Evolutionary conservation across 805 yeast species (phyloP), one percentile per base, ranked within the genome.

Genomic region (Yarrowia sp.): DNA sequence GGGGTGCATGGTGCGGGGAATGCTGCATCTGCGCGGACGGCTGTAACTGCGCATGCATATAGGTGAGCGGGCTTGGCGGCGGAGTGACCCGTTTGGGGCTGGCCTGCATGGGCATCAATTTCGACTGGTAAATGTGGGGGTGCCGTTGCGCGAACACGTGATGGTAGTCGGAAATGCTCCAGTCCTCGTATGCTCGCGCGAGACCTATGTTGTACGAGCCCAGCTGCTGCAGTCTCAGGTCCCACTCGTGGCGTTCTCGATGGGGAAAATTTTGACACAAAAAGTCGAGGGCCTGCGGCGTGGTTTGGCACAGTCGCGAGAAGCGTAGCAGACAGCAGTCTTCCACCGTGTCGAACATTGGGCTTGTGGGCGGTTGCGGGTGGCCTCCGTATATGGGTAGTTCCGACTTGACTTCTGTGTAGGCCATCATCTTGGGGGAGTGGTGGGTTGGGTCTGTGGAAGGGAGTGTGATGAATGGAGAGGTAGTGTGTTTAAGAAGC

Each of bases 41-140:
- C 38, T 30, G 54, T 28, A 51, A 41, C n/a, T 33, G 59, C 4
- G 59, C 43, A 26, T 51, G 59, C 43, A 51, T 51, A 32, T 51
- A 51, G 24, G n/a, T 51, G 33, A 51, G 22, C n/a, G 59, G 59
- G 22, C 59, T 51, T 16, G 61, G 61, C 17, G 61, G 61, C 8
- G 61, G 61, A 1, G 61, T 54, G 26, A 54, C 61, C 26, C 61
- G 44, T 38, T 54, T 54, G 33, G 61, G 61, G 46, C 33, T 38
- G 19, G 59, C 33, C 61, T 54, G 61, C 46, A 54, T 33, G 14
- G 61, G 61, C 44, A 54, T 36, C 12, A 54, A 16, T 22, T 54
- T 54, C 5, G 44, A 11, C n/a, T 26, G 46, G 40, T 54, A 54
- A 17, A 54, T 54, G 24, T 54, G 46, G 9, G 61, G 61, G 22